Percentiles rank a stretch among this genome's conserved stretches.
Evolutionary conservation across 768 basidiomycete genomes (phyloP).

Genomic region (Sporobolomyces phaffii): DNA sequence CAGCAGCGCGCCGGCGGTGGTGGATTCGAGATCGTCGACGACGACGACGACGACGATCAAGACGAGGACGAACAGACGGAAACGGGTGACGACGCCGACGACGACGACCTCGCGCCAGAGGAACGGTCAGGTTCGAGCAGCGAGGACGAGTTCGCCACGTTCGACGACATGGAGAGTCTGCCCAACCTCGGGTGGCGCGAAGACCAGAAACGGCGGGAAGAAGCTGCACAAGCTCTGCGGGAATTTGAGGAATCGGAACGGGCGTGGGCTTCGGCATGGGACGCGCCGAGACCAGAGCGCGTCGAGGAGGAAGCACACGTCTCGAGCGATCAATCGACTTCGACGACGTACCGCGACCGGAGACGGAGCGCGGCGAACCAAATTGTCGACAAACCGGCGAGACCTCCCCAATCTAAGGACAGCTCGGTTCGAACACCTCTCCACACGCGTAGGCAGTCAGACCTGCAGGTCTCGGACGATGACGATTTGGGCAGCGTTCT

Average conservation of each 20-base stretch:
- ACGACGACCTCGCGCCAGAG: background rate
- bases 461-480: background rate
- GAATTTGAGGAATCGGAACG: constrained; percentile 1
- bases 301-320: background rate
- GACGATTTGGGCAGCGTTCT: background rate
- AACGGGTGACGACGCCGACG: background rate
- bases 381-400: background rate
- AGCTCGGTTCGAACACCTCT: background rate
- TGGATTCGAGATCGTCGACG: background rate
- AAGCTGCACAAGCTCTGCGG: constrained; percentile 12
- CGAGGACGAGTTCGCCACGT: constrained; percentile 25
- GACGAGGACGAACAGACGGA: background rate
- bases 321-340: background rate
- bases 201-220: constrained; percentile 6
- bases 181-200: constrained; percentile 18
- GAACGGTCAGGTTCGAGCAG: background rate
- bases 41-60: background rate
- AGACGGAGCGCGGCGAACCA: background rate
- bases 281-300: background rate
- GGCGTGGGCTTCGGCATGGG: background rate
- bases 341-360: background rate
- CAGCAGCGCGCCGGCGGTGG: too few species aligned
- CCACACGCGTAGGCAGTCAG: background rate
- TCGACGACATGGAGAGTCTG: constrained; percentile 12
- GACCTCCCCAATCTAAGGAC: background rate